Conservation (phyloP, 2,329 filamentous ascomycete genomes). For the Cladophialophora yegresii region DNA sequence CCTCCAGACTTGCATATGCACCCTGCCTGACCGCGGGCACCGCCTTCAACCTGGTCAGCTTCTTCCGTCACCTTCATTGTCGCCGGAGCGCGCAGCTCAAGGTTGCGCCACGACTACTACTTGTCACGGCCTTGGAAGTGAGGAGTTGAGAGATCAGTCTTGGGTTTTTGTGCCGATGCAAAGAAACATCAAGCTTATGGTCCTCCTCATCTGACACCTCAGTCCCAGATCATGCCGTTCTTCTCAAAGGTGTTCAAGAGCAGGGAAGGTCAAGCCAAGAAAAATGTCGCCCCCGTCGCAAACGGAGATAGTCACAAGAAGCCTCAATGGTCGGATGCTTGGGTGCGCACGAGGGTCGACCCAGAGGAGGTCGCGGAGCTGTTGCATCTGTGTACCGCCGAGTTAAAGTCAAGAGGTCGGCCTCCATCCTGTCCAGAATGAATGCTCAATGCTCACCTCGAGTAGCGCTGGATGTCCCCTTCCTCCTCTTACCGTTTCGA, state of each 20-base stretch:
- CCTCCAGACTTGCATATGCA: constrained; percentile 28
- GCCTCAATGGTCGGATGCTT: constrained; percentile 84
- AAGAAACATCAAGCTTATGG: constrained; percentile 1
- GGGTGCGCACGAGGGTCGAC: constrained; percentile 76
- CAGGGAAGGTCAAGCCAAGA: constrained; percentile 71
- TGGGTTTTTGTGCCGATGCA: constrained; percentile 22
- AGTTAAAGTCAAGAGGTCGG: constrained; percentile 92
- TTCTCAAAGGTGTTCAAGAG: constrained; percentile 68
- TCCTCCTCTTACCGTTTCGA: constrained; percentile 90
- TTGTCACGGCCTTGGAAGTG: background rate
- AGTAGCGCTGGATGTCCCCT: constrained; percentile 82
- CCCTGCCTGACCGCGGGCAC: constrained; percentile 20
- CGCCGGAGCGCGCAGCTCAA: background rate
- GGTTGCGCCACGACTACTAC: background rate
- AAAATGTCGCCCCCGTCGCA: constrained; percentile 54
- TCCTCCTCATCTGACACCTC: constrained; percentile 7
- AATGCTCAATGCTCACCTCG: constrained; percentile 36
- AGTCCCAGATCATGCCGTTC: constrained; percentile 53
- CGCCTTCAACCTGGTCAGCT: constrained; percentile 5
- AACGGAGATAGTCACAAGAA: constrained; percentile 61
- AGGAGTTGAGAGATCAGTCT: background rate
- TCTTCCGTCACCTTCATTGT: constrained; percentile 1
- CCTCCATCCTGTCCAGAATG: constrained; percentile 33
- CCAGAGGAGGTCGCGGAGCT: constrained; percentile 91
- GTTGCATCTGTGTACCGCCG: constrained; percentile 77